A percentile compares a stretch with the other conserved stretches of the same genome.
phyloP scores from a whole-genome alignment of 202 grass and related monocot genomes.

The Musa balbisiana region DNA sequence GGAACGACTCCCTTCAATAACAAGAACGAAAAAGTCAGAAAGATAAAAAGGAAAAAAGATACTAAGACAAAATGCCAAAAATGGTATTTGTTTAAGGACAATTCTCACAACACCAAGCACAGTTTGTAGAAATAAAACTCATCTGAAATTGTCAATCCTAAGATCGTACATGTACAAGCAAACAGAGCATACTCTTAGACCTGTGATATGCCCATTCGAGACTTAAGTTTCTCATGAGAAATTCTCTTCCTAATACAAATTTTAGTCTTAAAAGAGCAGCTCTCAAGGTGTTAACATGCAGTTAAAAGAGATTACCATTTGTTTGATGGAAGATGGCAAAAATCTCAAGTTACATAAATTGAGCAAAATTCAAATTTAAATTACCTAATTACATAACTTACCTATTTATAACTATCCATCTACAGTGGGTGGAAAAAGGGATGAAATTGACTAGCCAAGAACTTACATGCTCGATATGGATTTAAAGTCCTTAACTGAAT shows the following conservation, averaged over 20 bases:
- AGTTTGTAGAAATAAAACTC: neutral
- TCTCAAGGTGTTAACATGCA: too few species aligned
- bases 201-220: too few species aligned
- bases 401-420: neutral
- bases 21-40: neutral
- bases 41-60: neutral
- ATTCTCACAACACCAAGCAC: neutral
- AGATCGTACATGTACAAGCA: neutral
- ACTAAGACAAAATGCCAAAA: neutral
- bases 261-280: neutral
- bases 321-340: too few species aligned
- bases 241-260: neutral
- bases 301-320: too few species aligned
- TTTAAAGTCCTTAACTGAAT: conserved; percentile 92
- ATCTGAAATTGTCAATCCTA: neutral
- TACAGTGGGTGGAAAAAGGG: neutral
- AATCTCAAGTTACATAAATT: too few species aligned
- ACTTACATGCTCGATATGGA: conserved; percentile 91
- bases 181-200: neutral
- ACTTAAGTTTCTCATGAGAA: neutral
- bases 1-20: neutral
- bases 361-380: neutral
- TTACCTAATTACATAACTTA: neutral
- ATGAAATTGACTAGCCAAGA: conserved; percentile 6
- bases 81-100: neutral